These are phyloP conservation scores for Stemphylium lycopersici DNA, from an alignment of 2,329 filamentous ascomycete genomes.

Conservation along the genomic window DNA sequence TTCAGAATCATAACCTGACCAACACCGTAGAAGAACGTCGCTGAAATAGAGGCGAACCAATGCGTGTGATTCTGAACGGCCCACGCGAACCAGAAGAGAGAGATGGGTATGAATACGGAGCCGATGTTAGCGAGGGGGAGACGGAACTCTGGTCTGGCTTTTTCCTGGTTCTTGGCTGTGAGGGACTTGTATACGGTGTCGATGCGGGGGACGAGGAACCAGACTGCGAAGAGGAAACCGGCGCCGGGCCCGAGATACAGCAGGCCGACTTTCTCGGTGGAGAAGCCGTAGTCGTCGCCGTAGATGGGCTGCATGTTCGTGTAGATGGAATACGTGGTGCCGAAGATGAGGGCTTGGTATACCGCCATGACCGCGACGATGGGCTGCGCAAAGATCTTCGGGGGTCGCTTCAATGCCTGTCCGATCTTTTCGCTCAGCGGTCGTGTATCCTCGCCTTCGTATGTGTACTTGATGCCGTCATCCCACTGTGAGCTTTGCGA, in stretches of 20 bases:
- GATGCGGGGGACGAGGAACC: constrained; percentile 56
- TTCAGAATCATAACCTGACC: constrained; percentile 62
- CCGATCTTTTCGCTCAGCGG: constrained; percentile 47
- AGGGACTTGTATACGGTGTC: constrained; percentile 56
- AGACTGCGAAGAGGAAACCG: constrained; percentile 53
- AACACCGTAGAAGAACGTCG: constrained; percentile 58
- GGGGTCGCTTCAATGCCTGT: constrained; percentile 49
- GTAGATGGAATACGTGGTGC: constrained; percentile 57
- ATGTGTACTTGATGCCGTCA: constrained; percentile 47
- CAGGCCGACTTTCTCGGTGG: constrained; percentile 54
- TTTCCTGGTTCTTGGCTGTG: constrained; percentile 49
- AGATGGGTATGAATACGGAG: constrained; percentile 51
- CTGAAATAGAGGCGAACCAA: constrained; percentile 51
- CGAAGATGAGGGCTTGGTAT: constrained; percentile 56
- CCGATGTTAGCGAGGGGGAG: constrained; percentile 56
- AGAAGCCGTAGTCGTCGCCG: constrained; percentile 52
- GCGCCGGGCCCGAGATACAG: constrained; percentile 54
- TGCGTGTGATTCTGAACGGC: constrained; percentile 50
- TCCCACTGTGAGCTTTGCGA: constrained; percentile 26
- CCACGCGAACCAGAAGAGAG: constrained; percentile 54
- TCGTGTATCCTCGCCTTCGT: constrained; percentile 51
- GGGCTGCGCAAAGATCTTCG: constrained; percentile 53
- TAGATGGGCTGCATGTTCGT: constrained; percentile 58
- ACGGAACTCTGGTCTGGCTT: constrained; percentile 52
- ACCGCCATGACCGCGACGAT: constrained; percentile 55